Evolutionary conservation across 1,284 basidiomycete genomes (phyloP).

Genomic region (Meira nashicola): DNA sequence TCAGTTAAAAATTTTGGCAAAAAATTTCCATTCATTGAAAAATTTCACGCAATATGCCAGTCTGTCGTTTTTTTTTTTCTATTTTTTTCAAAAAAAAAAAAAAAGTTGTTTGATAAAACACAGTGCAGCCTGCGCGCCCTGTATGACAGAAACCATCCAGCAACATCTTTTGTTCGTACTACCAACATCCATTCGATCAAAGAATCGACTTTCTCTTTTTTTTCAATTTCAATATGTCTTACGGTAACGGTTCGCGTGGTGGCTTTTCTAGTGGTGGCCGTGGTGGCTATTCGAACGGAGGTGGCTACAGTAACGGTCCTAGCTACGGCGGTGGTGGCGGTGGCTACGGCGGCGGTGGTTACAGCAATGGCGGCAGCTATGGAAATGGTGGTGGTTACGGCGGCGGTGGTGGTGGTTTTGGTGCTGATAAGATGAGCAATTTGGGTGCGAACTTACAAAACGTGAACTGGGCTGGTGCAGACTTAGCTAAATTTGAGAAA

Average conservation of each 20-base stretch:
- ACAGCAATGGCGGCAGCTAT: constrained; percentile 46
- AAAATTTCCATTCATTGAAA: no score
- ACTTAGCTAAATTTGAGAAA: constrained; percentile 68
- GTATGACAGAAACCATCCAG: no score
- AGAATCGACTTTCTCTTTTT: background rate
- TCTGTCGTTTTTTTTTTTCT: no score
- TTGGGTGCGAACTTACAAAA: constrained; percentile 77
- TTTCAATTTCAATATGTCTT: constrained; percentile 12
- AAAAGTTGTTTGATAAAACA: no score
- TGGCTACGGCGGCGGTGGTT: constrained; percentile 54
- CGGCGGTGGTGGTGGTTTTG: constrained; percentile 32
- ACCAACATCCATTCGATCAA: no score
- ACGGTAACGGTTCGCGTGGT: constrained; percentile 14
- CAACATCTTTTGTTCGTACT: no score
- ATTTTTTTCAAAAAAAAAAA: no score
- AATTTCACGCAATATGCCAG: no score
- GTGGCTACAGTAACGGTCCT: constrained; percentile 5
- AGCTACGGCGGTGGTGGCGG: constrained; percentile 23
- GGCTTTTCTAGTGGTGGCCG: constrained; percentile 12
- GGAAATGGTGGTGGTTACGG: constrained; percentile 26
- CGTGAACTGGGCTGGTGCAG: constrained; percentile 73
- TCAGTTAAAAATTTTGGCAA: no score
- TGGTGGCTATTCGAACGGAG: constrained; percentile 6
- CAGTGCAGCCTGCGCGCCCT: no score
- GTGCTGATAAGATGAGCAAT: constrained; percentile 73